Evolutionary conservation across 371 early-diverging fungal genomes (phyloP), one percentile per base, ranked within the genome.

Genomic region (Cokeromyces recurvatus): DNA sequence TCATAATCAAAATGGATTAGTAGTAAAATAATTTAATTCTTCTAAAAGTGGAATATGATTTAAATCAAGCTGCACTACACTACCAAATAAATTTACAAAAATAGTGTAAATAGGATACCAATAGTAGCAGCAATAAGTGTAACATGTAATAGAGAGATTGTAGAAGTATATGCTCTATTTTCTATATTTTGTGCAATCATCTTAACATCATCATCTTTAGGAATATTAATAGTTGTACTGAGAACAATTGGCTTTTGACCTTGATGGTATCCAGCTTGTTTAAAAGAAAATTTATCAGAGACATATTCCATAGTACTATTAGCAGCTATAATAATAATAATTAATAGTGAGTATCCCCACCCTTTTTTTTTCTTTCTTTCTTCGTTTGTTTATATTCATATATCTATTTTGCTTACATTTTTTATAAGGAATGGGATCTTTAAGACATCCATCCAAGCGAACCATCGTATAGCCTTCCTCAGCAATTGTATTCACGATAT

Each of bases 391-490:
- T n/a, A n/a, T n/a, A n/a, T n/a, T n/a, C n/a, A n/a, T n/a, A n/a
- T n/a, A n/a, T n/a, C n/a, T n/a, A n/a, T n/a, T n/a, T n/a, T n/a
- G n/a, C 12, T 70, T 46, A 66, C 67, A 47, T 57, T 74, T 64
- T 57, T 76, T 76, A 46, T 80, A 80, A 3, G 78, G 81, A 1
- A 64, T 56, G 35, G 69, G 58, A 50, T 80, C 78, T 32, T 74
- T 72, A 7, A 73, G 36, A 47, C 81, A 80, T 3, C 78, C 78
- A 45, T 80, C 81, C 41, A 78, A 42, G 14, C 78, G 67, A n/a
- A 80, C 78, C 75, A 80, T 70, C 35, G 64, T 77, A 35, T 78
- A 80, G 4, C 77, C 77, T 38, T 73, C 55, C 12, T 69, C 52
- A 16, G 71, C 53, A 43, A 80, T 73, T 0, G 68, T 55, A 27